Base-by-base conservation (phyloP, 2,329 filamentous ascomycete species). In the Cladosporium sp. region DNA sequence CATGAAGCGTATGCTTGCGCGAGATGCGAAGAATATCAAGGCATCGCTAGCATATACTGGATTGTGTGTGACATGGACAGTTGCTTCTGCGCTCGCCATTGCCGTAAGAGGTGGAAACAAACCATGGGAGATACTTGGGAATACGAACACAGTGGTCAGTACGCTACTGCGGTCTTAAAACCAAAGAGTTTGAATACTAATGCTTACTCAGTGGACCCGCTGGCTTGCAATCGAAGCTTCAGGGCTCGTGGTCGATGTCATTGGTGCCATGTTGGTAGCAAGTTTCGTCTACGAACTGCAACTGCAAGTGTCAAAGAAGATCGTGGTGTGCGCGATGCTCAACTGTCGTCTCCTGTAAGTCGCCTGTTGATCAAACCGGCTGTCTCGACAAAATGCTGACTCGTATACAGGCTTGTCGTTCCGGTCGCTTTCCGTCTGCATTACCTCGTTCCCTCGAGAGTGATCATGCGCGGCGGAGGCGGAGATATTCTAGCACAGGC, bases 261-360 rank as follows among this genome's bases (percentile, higher is more conserved):
- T 55, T 8, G 64, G 64, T 7, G 18, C 41, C 30, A 36, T 62
- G 30, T 10, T 66, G 21, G 64, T 61, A 28, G 21, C 52, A n/a
- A 54, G 24, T n/a, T n/a, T 66, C 26, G 44, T 66, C 30, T 62
- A 47, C 44, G 18, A 28, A 24, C 34, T 66, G 47, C 57, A 62
- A 18, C 54, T 66, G 64, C 21, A 38, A 58, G 15, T 55, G n/a
- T 26, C 14, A 11, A 66, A 66, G 47, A 58, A 59, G 30, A 36
- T 66, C 2, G 21, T 59, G 5, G 58, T 66, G 11, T 52, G 57
- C 15, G 34, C 57, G n/a, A 32, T 61, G 34, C 44, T 66, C 30
- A 59, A 34, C 41, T 44, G 60, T 51, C 64, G 64, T 36, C 47
- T 66, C 10, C 24, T 55, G 64, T 62, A 62, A 62, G 64, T 8